These are phyloP conservation scores for Phytophthora tentaculata DNA, from an alignment of 352 stramenopile species.

Conservation along the genomic window DNA sequence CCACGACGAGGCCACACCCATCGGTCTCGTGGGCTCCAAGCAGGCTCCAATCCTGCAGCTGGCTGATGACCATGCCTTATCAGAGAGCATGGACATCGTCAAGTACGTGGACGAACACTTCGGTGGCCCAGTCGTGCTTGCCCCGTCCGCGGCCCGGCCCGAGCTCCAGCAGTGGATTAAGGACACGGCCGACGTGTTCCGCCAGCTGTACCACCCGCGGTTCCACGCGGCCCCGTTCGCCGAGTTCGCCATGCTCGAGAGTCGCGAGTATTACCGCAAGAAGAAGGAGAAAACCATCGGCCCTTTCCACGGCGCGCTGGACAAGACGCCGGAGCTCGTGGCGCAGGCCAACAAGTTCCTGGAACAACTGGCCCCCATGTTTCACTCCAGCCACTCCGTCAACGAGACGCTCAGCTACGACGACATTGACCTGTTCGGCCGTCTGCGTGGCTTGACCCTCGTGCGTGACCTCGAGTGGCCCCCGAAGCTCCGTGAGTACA, in stretches of 20 bases:
- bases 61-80: conserved; percentile 45
- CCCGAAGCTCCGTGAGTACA: conserved; percentile 55
- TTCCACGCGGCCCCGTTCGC: conserved; percentile 51
- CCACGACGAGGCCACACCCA: conserved; percentile 63
- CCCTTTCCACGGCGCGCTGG: conserved; percentile 44
- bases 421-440: conserved; percentile 64
- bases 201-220: conserved; percentile 49
- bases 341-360: conserved; percentile 48
- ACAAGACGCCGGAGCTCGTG: conserved; percentile 52
- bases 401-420: conserved; percentile 68
- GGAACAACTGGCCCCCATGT: conserved; percentile 38
- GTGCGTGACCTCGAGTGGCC: conserved; percentile 63
- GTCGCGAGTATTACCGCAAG: conserved; percentile 55
- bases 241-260: conserved; percentile 54
- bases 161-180: conserved; percentile 58
- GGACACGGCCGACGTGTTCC: conserved; percentile 39
- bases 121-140: conserved; percentile 42
- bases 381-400: conserved; percentile 52
- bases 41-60: conserved; percentile 60
- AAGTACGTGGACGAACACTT: conserved; percentile 63
- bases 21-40: conserved; percentile 55
- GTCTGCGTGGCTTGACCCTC: conserved; percentile 56
- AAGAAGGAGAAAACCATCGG: conserved; percentile 62
- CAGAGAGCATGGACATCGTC: conserved; percentile 72
- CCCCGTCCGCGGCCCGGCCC: conserved; percentile 37